Percentiles rank a stretch among this genome's conserved stretches.
Conservation (phyloP, 2,329 filamentous ascomycete species). For the Penicillium sp. region DNA sequence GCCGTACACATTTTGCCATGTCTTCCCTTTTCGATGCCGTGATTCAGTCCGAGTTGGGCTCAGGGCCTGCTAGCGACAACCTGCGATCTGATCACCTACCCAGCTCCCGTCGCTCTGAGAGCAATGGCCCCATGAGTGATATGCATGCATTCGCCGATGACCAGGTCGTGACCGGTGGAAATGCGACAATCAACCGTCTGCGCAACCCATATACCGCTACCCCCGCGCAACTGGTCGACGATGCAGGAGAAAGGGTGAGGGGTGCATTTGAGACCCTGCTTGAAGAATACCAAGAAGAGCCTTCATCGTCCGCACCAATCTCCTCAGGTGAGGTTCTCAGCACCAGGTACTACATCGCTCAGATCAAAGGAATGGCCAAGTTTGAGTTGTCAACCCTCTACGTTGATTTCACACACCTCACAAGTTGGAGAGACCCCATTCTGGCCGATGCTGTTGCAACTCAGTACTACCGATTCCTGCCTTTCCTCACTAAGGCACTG, state of each 20-base stretch:
- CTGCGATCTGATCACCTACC: constrained; percentile 44
- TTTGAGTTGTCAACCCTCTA: constrained; percentile 67
- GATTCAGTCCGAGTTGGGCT: constrained; percentile 44
- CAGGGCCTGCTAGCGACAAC: constrained; percentile 32
- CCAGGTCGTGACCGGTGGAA: constrained; percentile 58
- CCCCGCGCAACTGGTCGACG: constrained; percentile 61
- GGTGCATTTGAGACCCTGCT: constrained; percentile 64
- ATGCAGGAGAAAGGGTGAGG: constrained; percentile 63
- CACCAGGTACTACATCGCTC: constrained; percentile 67
- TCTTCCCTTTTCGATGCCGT: constrained; percentile 45
- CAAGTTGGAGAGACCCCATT: constrained; percentile 73
- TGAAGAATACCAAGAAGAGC: constrained; percentile 62
- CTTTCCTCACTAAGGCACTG: constrained; percentile 83
- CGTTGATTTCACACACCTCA: constrained; percentile 74
- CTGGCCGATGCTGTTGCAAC: constrained; percentile 83
- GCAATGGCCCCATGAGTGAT: constrained; percentile 57
- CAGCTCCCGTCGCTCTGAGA: constrained; percentile 57
- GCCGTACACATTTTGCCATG: constrained; percentile 34
- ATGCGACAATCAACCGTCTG: constrained; percentile 50
- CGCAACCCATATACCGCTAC: constrained; percentile 53
- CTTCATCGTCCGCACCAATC: constrained; percentile 53
- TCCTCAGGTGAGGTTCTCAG: constrained; percentile 58
- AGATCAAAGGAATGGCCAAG: constrained; percentile 63
- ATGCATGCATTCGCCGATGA: constrained; percentile 62
- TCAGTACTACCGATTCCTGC: constrained; percentile 93